These are phyloP conservation scores for Penicillium decumbens DNA, from an alignment of 2,329 filamentous ascomycete species.

Conservation along the genomic window DNA sequence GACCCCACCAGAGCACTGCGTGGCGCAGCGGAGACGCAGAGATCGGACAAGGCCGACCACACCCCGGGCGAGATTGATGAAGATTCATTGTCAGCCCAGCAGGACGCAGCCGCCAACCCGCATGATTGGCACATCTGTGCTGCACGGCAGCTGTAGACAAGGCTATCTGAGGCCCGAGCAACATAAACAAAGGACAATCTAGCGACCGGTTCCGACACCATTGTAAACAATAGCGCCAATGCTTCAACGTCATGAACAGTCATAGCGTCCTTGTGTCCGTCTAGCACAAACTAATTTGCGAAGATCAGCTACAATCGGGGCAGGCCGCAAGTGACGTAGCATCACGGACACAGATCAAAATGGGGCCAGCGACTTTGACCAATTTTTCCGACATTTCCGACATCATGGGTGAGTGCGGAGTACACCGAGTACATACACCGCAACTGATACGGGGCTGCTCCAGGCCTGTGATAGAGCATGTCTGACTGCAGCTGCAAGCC, in stretches of 20 bases:
- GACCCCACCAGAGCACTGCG: conserved; percentile 18
- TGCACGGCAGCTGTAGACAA: conserved; percentile 6
- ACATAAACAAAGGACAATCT: not conserved
- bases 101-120: conserved; percentile 7
- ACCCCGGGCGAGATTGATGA: conserved; percentile 5
- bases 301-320: not conserved
- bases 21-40: conserved; percentile 13
- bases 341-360: conserved; percentile 18
- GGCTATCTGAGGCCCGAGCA: conserved; percentile 2
- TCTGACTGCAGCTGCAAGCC: not conserved
- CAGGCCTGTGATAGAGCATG: not conserved
- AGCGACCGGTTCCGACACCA: not conserved
- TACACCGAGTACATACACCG: conserved; percentile 1
- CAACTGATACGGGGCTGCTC: not conserved
- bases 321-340: conserved; percentile 18
- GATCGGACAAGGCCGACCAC: conserved; percentile 14
- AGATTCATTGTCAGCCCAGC: conserved; percentile 3
- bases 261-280: not conserved
- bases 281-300: not conserved
- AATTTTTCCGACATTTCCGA: not conserved
- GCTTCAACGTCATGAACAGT: conserved; percentile 5
- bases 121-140: conserved; percentile 12
- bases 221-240: not conserved
- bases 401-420: no score
- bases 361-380: conserved; percentile 4